These are phyloP conservation scores for Xylaria sp. DNA, from an alignment of 495 filamentous ascomycete genomes.

Conservation along the genomic window DNA sequence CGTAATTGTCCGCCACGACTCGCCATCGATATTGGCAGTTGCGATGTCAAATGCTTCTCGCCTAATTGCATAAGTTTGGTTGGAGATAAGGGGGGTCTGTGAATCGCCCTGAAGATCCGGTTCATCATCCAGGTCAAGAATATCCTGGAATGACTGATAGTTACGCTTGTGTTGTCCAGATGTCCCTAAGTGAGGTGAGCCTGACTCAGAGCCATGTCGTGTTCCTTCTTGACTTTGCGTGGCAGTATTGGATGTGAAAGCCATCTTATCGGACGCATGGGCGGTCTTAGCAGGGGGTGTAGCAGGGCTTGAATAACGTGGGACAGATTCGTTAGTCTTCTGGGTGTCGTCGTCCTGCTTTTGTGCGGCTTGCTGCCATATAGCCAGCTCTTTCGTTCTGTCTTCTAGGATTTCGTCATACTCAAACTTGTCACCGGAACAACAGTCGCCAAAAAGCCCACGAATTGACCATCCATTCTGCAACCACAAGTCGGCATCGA, in stretches of 20 bases:
- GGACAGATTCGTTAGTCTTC: neutral
- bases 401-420: constrained; percentile 70
- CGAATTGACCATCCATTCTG: constrained; percentile 65
- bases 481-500: constrained; percentile 67
- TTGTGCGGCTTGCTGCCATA: constrained; percentile 4
- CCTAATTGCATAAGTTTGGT: constrained; percentile 40
- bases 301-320: neutral
- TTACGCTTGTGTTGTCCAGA: constrained; percentile 7
- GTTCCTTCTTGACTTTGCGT: neutral
- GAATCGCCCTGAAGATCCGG: constrained; percentile 33
- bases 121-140: constrained; percentile 3
- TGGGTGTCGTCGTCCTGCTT: neutral
- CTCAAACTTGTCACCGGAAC: constrained; percentile 62
- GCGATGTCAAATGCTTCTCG: constrained; percentile 40
- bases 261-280: neutral
- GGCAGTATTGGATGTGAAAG: neutral
- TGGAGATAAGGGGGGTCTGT: constrained; percentile 40
- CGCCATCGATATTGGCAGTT: constrained; percentile 36
- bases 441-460: constrained; percentile 74
- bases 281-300: neutral
- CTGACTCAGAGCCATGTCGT: neutral
- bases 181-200: neutral
- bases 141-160: constrained; percentile 18
- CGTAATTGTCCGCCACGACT: constrained; percentile 32
- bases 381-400: constrained; percentile 26